Base-by-base conservation (phyloP, 2,329 filamentous ascomycete species). In the Chrysoporthe austroafricana region DNA sequence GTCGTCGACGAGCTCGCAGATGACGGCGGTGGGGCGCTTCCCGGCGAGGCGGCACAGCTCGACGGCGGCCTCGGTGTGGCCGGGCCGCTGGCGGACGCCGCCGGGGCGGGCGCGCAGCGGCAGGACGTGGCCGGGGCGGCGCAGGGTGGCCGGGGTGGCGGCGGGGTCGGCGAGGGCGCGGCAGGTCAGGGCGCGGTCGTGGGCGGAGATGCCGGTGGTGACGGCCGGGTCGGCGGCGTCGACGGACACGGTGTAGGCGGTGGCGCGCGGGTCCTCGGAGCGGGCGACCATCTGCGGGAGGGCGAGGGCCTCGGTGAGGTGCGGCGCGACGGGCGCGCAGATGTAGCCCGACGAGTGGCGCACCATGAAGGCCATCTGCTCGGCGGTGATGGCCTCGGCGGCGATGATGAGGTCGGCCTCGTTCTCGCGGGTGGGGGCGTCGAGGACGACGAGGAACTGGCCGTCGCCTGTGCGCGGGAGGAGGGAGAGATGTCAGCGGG, bases 371-470 rank as follows among this genome's bases (percentile, higher is more conserved):
- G 94, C 93, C 90, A 97, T 96, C 81, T 98, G 95, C 72, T 92
- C 87, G 34, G 94, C 86, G 9, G 95, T 97, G 71, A 97, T 83
- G 75, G 91, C 86, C 73, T 93, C 84, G 70, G 94, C 95, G 72
- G 96, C 93, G 76, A 98, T 96, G 80, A 98, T 97, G 61, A 99
- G 88, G 82, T 99, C 96, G 79, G 94, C 96, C 86, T 99, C 96
- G 79, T 99, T 99, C 80, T 99, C 96, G 79, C 96, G 94, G 70
- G 90, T 88, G 71, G 93, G 89, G 73, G 93, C 92, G 83, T 99
- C 96, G 76, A 99, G 92, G 48, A 97, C 95, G 70, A 99, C 89
- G 77, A 99, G 91, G 85, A 98, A 98, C 77, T 98, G 90, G 79
- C 93, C 94, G 79, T 89, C 87, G 75, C 85, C 90, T 92, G 72